These are phyloP conservation scores for Arabidopsis hybrid DNA, from an alignment of 441 rosid genomes.

Conservation along the genomic window DNA sequence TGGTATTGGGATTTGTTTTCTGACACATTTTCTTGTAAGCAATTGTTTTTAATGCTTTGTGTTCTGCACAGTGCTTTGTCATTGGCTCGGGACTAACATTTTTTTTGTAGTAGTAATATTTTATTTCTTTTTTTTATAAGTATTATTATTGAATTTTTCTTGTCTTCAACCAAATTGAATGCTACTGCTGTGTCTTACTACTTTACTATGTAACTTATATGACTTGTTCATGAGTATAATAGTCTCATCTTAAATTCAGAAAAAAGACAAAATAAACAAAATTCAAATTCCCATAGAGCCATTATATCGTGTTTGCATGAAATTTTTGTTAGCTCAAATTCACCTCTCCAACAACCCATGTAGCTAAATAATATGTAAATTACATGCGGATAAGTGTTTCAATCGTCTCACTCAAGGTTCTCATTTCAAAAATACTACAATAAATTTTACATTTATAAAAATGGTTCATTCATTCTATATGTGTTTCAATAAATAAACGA, in stretches of 20 bases:
- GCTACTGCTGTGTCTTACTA: constrained; percentile 24
- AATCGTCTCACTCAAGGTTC: not conserved
- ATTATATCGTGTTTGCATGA: constrained; percentile 1
- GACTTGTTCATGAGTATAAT: constrained; percentile 4
- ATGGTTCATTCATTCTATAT: not conserved
- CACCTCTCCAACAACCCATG: constrained; percentile 23
- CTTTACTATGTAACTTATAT: constrained; percentile 6
- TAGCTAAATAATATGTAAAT: constrained; percentile 4
- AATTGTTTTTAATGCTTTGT: constrained; percentile 46
- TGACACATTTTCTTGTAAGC: constrained; percentile 47
- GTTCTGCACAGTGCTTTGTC: constrained; percentile 39
- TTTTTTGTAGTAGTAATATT: not conserved
- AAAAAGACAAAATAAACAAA: not conserved
- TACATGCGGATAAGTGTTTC: not conserved
- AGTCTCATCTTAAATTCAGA: constrained; percentile 2
- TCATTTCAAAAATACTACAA: too few relatives aligned
- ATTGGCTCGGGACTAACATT: constrained; percentile 40
- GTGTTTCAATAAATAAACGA: not conserved
- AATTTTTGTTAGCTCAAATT: not conserved
- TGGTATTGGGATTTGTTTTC: constrained; percentile 41
- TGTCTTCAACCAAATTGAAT: constrained; percentile 38
- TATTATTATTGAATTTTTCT: not conserved
- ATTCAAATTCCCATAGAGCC: constrained; percentile 5
- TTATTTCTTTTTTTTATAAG: too few relatives aligned
- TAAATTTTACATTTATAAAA: not conserved